Base-by-base conservation (phyloP, 768 basidiomycete species). In the Lactifluus echinatus region DNA sequence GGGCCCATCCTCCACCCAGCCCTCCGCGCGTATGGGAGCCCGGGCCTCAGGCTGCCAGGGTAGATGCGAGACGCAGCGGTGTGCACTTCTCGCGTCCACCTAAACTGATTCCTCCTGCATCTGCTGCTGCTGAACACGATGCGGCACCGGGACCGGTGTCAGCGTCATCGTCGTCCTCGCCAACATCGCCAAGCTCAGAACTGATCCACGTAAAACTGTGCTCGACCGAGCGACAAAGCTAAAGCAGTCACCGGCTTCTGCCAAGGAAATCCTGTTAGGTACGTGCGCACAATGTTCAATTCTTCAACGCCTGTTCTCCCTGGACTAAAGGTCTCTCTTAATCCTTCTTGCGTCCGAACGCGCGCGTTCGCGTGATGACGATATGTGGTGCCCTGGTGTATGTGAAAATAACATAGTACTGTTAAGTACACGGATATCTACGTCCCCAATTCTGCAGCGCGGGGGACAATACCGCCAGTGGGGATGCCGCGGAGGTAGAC, bases 11-110 rank as follows among this genome's bases (percentile, higher is more conserved):
- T 19, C 15, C 37, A 5, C 56, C 19, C 6, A 42, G 31, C 8
- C 51, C 57, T 17, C 57, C 57, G 17, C 57, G 57, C 26, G 21
- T 54, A 29, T 59, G 57, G 57, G 26, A 49, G n/a, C 52, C 47
- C 3, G 57, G 57, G 12, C 57, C 57, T 48, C 52, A 40, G 21
- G 57, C 49, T 23, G 45, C 56, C 2, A 44, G 17, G 19, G 26
- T 24, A 7, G 47, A 31, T 5, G 14, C 50, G 14, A 33, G n/a
- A 17, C 23, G 55, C 12, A 26, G 39, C 37, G 37, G 19, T 11
- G 28, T 11, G 24, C 14, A 40, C 40, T 8, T 8, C 3, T 12
- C 42, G 10, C 46, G 39, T 31, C 21, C 47, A 2, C 37, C 50
- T 2, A n/a, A 34, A 23, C 17, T 33, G 33, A 14, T 42, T 4